Conservation (phyloP, 352 stramenopile species). For the Pseudoperonospora humuli region DNA sequence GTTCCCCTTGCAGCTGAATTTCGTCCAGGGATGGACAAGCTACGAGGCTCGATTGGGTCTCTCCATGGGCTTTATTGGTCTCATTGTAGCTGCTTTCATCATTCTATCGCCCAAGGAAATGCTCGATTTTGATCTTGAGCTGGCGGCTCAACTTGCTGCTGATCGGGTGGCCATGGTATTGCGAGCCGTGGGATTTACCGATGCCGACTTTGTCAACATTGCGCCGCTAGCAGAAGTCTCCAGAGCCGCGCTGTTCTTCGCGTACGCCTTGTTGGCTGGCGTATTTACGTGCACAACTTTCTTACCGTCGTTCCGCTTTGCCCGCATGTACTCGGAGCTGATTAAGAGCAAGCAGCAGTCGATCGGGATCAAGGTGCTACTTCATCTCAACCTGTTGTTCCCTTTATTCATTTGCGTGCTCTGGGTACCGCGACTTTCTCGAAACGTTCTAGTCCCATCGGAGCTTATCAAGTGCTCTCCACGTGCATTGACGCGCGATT, state of each 20-base stretch:
- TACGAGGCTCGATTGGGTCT: slow-evolving; percentile 60
- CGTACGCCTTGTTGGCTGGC: slow-evolving; percentile 32
- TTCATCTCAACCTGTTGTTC: slow-evolving; percentile 69
- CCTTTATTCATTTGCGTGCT: slow-evolving; percentile 43
- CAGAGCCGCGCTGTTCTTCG: slow-evolving; percentile 26
- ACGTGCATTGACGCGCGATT: slow-evolving; percentile 41
- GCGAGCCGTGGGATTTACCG: slow-evolving; percentile 46
- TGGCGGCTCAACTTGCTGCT: slow-evolving; percentile 28
- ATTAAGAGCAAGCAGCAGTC: slow-evolving; percentile 34
- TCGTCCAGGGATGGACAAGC: slow-evolving; percentile 43
- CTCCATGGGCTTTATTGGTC: slow-evolving; percentile 41
- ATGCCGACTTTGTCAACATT: slow-evolving; percentile 49
- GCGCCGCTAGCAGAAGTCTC: slow-evolving; percentile 20
- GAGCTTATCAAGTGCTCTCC: slow-evolving; percentile 43
- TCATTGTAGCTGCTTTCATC: slow-evolving; percentile 52
- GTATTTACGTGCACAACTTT: slow-evolving; percentile 61
- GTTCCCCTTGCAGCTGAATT: slow-evolving; percentile 71
- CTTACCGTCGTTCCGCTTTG: slow-evolving; percentile 66
- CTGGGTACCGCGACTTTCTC: slow-evolving; percentile 50
- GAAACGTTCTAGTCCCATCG: slow-evolving; percentile 36
- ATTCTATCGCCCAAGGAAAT: slow-evolving; percentile 48
- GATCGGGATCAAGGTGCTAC: slow-evolving; percentile 30
- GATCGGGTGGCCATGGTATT: slow-evolving; percentile 42
- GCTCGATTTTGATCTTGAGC: slow-evolving; percentile 65
- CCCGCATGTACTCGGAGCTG: slow-evolving; percentile 73